Conservation (phyloP, 140 eudicot species). For the Oenanthe javanica region DNA sequence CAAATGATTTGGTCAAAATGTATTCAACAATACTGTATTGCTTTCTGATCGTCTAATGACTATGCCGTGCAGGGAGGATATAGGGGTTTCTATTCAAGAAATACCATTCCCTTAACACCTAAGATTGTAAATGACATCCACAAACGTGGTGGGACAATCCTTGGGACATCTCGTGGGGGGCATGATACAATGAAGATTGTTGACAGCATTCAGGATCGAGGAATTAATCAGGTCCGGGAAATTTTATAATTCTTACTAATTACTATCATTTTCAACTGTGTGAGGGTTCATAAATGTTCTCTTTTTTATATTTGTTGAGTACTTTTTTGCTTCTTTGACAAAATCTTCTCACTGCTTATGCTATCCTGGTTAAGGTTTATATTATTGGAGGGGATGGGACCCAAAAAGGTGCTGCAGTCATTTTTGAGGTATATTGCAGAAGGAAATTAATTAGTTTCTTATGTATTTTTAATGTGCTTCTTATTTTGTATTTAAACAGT, state of each 20-base stretch:
- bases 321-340: constrained; percentile 9
- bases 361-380: constrained; percentile 50
- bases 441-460: not conserved
- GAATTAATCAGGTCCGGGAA: constrained; percentile 68
- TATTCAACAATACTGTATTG: not conserved
- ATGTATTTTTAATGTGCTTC: not conserved
- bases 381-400: constrained; percentile 96
- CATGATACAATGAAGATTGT: constrained; percentile 88
- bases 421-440: constrained; percentile 44
- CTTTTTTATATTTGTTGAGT: not conserved
- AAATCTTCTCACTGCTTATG: constrained; percentile 11
- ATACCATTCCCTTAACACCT: constrained; percentile 62
- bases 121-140: constrained; percentile 84
- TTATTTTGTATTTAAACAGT: not conserved
- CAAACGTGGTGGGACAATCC: constrained; percentile 91
- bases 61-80: constrained; percentile 70
- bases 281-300: not conserved
- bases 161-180: constrained; percentile 97
- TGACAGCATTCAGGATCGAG: constrained; percentile 96
- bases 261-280: not conserved
- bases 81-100: constrained; percentile 81
- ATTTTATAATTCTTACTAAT: not conserved
- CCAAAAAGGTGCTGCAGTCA: constrained; percentile 71
- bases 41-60: constrained; percentile 13
- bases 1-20: not conserved